phyloP scores from a whole-genome alignment of 192 early-diverging fungal genomes.

The Umbelopsis sp. region DNA sequence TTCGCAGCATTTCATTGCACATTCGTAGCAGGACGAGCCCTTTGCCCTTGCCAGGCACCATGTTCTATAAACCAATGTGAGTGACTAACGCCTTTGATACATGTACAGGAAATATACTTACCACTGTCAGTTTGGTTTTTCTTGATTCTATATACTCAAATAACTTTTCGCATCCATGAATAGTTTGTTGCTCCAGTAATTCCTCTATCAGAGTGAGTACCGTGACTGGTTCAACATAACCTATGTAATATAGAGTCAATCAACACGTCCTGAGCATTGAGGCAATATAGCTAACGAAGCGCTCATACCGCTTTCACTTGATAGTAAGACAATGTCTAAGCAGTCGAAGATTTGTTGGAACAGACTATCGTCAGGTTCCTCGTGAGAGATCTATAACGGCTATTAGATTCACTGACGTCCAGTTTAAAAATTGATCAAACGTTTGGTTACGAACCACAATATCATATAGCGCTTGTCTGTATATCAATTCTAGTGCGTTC shows the following conservation, averaged over 20 bases:
- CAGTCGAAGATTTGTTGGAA: constrained; percentile 24
- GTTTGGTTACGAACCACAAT: constrained; percentile 18
- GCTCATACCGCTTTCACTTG: constrained; percentile 21
- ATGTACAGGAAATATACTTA: constrained; percentile 29
- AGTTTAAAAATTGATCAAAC: neutral
- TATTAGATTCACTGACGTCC: neutral
- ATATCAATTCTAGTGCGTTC: constrained; percentile 30
- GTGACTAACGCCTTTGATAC: neutral
- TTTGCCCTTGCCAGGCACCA: constrained; percentile 81
- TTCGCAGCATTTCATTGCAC: constrained; percentile 88
- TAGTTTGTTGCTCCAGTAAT: constrained; percentile 65
- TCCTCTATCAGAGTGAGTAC: constrained; percentile 70
- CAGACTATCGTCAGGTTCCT: neutral
- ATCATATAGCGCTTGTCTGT: constrained; percentile 27
- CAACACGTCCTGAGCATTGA: neutral
- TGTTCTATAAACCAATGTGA: constrained; percentile 47
- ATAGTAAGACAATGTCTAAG: constrained; percentile 21
- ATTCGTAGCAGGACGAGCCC: constrained; percentile 79
- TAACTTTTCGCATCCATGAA: constrained; percentile 53
- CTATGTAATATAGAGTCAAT: constrained; percentile 12
- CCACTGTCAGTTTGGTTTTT: constrained; percentile 52
- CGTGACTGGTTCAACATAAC: constrained; percentile 45
- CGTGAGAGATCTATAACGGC: constrained; percentile 1
- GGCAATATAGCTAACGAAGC: neutral
- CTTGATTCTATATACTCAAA: constrained; percentile 72